Evolutionary conservation across 75 land plant genomes (phyloP).

Genomic region (Cupressus sempervirens): DNA sequence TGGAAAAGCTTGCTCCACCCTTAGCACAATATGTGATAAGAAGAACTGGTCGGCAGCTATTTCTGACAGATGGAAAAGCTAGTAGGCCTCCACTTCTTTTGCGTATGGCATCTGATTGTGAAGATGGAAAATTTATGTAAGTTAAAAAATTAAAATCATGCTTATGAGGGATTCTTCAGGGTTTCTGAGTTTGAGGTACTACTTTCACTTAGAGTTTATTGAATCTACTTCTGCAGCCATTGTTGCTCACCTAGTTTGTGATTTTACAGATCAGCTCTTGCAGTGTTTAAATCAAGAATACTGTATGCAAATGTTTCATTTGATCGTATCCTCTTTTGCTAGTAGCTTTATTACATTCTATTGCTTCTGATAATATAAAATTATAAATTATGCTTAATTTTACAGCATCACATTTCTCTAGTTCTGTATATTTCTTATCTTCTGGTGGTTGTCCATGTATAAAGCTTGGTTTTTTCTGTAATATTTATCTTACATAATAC

Average conservation of each 20-base stretch:
- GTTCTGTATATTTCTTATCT: not conserved
- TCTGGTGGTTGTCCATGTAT: not conserved
- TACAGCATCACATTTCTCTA: not conserved
- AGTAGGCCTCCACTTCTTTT: conserved; percentile 78
- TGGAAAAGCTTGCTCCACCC: conserved; percentile 89
- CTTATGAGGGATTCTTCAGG: not conserved
- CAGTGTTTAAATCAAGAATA: conserved; percentile 63
- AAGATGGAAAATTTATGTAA: conserved; percentile 82
- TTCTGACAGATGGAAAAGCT: conserved; percentile 84
- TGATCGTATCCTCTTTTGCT: conserved; percentile 76
- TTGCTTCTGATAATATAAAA: not conserved
- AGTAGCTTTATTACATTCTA: not conserved
- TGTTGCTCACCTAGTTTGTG: conserved; percentile 11
- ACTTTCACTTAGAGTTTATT: not conserved
- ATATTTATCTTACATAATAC: conserved; percentile 2
- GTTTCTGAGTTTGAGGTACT: not conserved
- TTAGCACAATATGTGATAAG: conserved; percentile 74
- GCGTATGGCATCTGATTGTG: conserved; percentile 81
- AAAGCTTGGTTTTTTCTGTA: not conserved
- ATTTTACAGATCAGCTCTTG: conserved; percentile 74
- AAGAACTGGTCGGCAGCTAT: conserved; percentile 83
- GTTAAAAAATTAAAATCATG: conserved; percentile 10
- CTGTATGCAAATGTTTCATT: conserved; percentile 87
- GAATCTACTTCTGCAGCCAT: not conserved
- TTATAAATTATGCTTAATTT: not conserved